These are phyloP conservation scores for Pogostemon cablin DNA, from an alignment of 257 asterid genomes.

Conservation along the genomic window DNA sequence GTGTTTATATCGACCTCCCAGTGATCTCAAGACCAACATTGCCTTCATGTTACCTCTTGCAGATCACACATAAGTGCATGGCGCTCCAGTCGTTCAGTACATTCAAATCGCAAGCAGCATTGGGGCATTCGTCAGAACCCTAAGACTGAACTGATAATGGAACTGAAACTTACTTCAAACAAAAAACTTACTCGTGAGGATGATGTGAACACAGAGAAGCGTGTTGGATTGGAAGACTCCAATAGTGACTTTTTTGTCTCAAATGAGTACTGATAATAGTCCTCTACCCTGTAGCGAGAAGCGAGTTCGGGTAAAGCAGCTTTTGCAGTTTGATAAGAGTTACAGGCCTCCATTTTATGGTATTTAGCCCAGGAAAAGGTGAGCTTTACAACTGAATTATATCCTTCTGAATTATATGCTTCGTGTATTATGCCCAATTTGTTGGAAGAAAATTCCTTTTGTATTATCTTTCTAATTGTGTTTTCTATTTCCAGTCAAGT, in stretches of 20 bases:
- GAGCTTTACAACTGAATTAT: constrained; percentile 25
- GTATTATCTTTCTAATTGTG: constrained; percentile 30
- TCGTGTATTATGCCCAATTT: constrained; percentile 11
- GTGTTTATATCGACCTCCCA: constrained; percentile 10
- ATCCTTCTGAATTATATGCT: constrained; percentile 16
- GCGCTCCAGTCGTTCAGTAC: constrained; percentile 47
- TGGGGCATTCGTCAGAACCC: constrained; percentile 89
- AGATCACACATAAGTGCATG: constrained; percentile 74
- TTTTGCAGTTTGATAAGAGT: constrained; percentile 91
- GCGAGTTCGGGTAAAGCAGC: constrained; percentile 45
- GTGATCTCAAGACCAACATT: constrained; percentile 21
- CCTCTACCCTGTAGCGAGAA: constrained; percentile 39
- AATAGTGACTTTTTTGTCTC: constrained; percentile 39
- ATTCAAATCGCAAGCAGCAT: constrained; percentile 48
- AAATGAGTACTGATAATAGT: constrained; percentile 28
- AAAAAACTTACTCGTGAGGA: constrained; percentile 56
- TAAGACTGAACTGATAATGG: constrained; percentile 71
- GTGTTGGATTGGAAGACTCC: constrained; percentile 56
- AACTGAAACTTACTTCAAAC: constrained; percentile 72
- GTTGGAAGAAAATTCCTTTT: constrained; percentile 10
- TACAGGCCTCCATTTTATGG: constrained; percentile 97
- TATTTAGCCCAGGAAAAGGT: constrained; percentile 80
- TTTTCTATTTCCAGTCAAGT: constrained; percentile 59
- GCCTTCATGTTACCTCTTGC: constrained; percentile 34
- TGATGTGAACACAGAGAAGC: constrained; percentile 51